Evolutionary conservation across 1,284 basidiomycete species (phyloP).

Genomic region (Microbotryum violaceum): DNA sequence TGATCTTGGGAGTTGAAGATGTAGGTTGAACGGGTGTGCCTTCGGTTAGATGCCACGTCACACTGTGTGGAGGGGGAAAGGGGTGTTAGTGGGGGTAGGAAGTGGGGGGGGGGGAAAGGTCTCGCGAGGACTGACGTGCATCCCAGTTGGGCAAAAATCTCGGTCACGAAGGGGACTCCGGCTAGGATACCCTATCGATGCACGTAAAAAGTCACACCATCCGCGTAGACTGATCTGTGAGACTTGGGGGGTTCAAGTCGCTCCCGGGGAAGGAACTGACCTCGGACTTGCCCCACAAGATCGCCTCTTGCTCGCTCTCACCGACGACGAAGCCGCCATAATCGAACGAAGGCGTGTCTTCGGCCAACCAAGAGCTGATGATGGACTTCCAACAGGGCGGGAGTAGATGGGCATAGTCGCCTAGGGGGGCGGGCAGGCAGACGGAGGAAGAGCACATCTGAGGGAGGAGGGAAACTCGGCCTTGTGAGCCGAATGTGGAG

Average conservation of each 20-base stretch:
- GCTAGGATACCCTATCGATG: slow-evolving; percentile 66
- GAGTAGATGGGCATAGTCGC: slow-evolving; percentile 54
- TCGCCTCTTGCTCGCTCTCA: slow-evolving; percentile 75
- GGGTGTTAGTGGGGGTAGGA: neutral
- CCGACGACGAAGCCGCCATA: slow-evolving; percentile 97
- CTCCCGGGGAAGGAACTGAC: slow-evolving; percentile 26
- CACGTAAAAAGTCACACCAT: neutral
- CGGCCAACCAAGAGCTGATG: slow-evolving; percentile 74
- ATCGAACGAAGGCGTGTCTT: slow-evolving; percentile 95
- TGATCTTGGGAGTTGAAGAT: slow-evolving; percentile 47
- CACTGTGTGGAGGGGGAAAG: slow-evolving; percentile 47
- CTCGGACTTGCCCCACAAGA: slow-evolving; percentile 72
- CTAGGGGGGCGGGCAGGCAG: slow-evolving; percentile 18
- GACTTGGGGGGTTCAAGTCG: no score
- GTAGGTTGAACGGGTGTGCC: slow-evolving; percentile 70
- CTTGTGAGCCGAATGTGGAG: neutral
- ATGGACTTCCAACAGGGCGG: slow-evolving; percentile 84
- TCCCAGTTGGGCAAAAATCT: slow-evolving; percentile 80
- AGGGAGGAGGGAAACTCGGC: neutral
- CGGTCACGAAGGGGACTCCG: slow-evolving; percentile 90
- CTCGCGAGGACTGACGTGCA: slow-evolving; percentile 61
- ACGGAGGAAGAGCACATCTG: neutral
- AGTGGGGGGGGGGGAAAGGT: neutral
- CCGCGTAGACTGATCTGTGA: neutral
- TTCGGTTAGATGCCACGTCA: slow-evolving; percentile 86